Base-by-base conservation (phyloP, 2,329 filamentous ascomycete species). In the Mycosphaerella sp. region DNA sequence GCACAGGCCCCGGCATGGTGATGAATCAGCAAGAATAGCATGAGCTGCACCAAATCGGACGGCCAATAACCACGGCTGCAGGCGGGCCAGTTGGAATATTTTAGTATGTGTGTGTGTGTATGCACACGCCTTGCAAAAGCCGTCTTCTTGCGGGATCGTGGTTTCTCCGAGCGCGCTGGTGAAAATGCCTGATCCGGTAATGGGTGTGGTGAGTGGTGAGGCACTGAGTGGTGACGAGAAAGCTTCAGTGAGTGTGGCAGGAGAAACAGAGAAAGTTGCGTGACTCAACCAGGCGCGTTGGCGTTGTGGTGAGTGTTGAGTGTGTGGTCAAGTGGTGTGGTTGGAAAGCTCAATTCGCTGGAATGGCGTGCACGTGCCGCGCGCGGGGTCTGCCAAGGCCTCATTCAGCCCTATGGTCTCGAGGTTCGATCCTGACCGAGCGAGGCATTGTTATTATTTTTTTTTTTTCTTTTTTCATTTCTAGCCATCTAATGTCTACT, bases 21-120 rank as follows among this genome's bases (percentile, higher is more conserved):
- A 31, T 42, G 38, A 42, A 14, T 51, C 48, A 32, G 17, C 43
- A 21, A 10, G 14, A 36, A 10, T 42, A 17, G 21, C 48, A 51
- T 51, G 42, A n/a, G 48, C 17, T 32, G 60, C 60, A 56, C 50
- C 52, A 42, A 40, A 49, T 39, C 53, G 48, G 45, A 48, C 52
- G 29, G 36, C 51, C 39, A 64, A 70, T 7, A 7, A 7, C 7
- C 7, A 34, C 32, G 11, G 11, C 7, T 7, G 32, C 32, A 11
- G 32, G 32, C 7, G 6, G 32, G 6, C 32, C 32, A 34, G 32
- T 7, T 34, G 32, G 32, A 17, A 17, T 17, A 17, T 17, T 17
- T 17, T 11, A 34, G 32, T 7, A 11, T 34, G 32, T 7, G 32
- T 34, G 11, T 7, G 32, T 11, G 32, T 7, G 32, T 7, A 11